phyloP scores from a whole-genome alignment of 176 grass and related monocot genomes.

The Hyparrhenia diplandra region DNA sequence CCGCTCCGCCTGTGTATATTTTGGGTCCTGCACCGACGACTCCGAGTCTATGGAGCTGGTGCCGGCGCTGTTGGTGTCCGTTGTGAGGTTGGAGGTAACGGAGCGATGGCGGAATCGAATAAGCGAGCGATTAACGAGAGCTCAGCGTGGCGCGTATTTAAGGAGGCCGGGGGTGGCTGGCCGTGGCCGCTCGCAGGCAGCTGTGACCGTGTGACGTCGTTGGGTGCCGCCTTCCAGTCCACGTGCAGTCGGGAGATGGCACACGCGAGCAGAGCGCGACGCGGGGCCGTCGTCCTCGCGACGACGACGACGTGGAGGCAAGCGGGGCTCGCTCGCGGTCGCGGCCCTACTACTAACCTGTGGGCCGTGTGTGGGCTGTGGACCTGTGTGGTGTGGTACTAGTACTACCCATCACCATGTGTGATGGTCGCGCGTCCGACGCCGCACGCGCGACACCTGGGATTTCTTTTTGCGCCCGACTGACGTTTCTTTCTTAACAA shows the following conservation, averaged over 20 bases:
- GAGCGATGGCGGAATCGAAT: no score
- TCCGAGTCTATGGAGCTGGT: neutral
- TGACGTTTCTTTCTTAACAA: neutral
- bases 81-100: neutral
- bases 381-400: neutral
- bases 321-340: no score
- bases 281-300: neutral
- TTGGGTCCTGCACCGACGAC: neutral
- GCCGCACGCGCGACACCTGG: neutral
- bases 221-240: neutral
- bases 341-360: no score
- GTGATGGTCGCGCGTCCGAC: neutral
- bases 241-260: neutral
- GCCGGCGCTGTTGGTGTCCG: neutral
- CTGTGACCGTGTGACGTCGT: neutral
- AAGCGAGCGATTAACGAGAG: neutral
- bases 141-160: slow-evolving; percentile 15
- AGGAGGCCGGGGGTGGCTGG: neutral
- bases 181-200: neutral
- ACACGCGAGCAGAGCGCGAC: no score
- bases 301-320: slow-evolving; percentile 14
- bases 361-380: no score
- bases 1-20: neutral
- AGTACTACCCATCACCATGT: neutral
- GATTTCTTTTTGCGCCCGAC: no score